Percentiles rank a stretch among this genome's conserved stretches.
Evolutionary conservation across 129 eudicot species (phyloP).

Genomic region (Saposhnikovia divaricata): DNA sequence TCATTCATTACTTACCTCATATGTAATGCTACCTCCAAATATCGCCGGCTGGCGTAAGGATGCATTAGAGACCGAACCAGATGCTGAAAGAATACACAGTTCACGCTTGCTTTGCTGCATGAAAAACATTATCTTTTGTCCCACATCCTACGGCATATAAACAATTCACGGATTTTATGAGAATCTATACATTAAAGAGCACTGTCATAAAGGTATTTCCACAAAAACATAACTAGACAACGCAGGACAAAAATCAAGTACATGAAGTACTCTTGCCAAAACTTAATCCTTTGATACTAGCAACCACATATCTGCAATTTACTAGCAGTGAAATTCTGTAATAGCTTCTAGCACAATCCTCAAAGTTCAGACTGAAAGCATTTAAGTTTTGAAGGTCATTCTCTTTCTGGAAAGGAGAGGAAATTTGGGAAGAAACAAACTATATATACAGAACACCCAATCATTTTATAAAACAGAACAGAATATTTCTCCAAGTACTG

Average conservation of each 20-base stretch:
- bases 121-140: constrained; percentile 61
- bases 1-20: constrained; percentile 39
- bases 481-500: not conserved
- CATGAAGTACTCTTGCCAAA: not conserved
- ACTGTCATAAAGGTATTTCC: not conserved
- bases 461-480: not conserved
- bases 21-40: constrained; percentile 60
- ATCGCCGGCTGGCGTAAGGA: constrained; percentile 69
- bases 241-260: constrained; percentile 2
- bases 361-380: not conserved
- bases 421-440: not conserved
- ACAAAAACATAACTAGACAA: not conserved
- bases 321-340: not conserved
- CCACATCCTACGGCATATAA: constrained; percentile 37
- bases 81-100: constrained; percentile 74
- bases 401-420: not conserved
- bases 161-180: not conserved
- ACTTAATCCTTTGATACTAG: not conserved
- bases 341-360: not conserved
- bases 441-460: not conserved
- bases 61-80: constrained; percentile 71
- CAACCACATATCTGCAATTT: not conserved
- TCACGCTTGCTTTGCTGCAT: constrained; percentile 71
- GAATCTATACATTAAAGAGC: not conserved
- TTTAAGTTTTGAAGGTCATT: not conserved